A percentile compares a stretch with the other conserved stretches of the same genome.
phyloP scores from a whole-genome alignment of 306 rosid species.

The Malus domestica region ASM211411v1 NC_041797.1:14000501-14001000 shows the following conservation, averaged over 20 bases:
- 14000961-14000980: neutral
- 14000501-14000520: neutral
- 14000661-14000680: slow-evolving; percentile 14
- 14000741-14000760: slow-evolving; percentile 21
- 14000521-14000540: neutral
- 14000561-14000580: neutral
- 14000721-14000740: slow-evolving; percentile 11
- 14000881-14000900: neutral
- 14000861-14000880: neutral
- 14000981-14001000: neutral
- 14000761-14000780: slow-evolving; percentile 20
- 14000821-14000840: slow-evolving; percentile 33
- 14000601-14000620: neutral
- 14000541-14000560: neutral
- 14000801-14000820: slow-evolving; percentile 36
- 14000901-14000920: neutral
- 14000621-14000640: neutral
- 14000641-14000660: slow-evolving; percentile 27
- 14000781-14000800: slow-evolving; percentile 39
- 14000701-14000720: slow-evolving; percentile 5
- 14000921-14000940: neutral
- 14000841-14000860: slow-evolving; percentile 43
- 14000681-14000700: slow-evolving; percentile 13
- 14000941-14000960: neutral
- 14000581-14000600: neutral